Conservation (phyloP, 2,329 filamentous ascomycete species). For the Ophiostoma triangulosporum region DNA sequence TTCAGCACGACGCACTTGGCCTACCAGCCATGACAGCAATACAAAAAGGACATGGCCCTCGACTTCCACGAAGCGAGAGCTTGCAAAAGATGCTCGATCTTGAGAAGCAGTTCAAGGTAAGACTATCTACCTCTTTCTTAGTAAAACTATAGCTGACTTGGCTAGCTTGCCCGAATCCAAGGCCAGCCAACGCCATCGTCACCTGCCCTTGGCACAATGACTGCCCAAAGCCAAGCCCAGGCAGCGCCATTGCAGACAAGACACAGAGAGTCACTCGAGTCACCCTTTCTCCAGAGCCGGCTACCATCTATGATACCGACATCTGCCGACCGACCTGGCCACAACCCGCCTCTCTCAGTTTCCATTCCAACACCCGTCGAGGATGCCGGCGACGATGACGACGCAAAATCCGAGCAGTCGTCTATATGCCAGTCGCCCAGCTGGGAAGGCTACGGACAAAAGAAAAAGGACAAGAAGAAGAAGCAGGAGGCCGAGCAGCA, state of each 20-base stretch:
- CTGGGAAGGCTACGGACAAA: conserved; percentile 44
- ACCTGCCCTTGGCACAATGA: not conserved
- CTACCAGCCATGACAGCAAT: conserved; percentile 10
- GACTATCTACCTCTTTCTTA: not conserved
- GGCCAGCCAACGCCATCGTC: not conserved
- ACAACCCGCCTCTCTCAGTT: not conserved
- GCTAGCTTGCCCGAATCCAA: not conserved
- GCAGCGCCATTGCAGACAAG: not conserved
- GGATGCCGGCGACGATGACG: conserved; percentile 18
- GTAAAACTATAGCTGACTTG: not conserved
- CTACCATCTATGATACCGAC: not conserved
- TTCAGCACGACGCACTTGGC: not conserved
- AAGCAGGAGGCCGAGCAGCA: conserved; percentile 28
- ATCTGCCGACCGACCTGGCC: not conserved
- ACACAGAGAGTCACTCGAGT: not conserved
- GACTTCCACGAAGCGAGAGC: conserved; percentile 25
- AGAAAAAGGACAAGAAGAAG: conserved; percentile 40
- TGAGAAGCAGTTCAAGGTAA: conserved; percentile 45
- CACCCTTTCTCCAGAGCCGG: not conserved
- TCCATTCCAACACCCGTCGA: not conserved
- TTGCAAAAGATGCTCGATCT: conserved; percentile 47
- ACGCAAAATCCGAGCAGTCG: conserved; percentile 28
- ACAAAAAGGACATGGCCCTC: not conserved
- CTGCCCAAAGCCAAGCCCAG: not conserved
- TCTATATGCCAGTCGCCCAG: conserved; percentile 49